phyloP scores from a whole-genome alignment of 345 rosid genomes.

The Jatropha curcas region DNA sequence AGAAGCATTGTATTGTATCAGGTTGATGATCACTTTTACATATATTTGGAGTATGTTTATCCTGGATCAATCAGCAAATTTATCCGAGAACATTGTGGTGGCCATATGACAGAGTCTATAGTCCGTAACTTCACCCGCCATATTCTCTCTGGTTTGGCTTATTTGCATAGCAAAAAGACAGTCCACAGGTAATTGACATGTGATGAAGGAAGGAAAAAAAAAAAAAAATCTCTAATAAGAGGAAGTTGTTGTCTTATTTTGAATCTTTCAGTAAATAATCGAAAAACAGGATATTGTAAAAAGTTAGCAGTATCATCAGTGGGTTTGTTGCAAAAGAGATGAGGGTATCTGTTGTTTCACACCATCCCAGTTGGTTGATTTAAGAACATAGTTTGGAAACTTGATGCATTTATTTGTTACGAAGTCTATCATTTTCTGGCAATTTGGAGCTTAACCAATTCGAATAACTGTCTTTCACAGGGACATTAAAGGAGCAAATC shows the following conservation, averaged over 20 bases:
- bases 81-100: slow-evolving; percentile 53
- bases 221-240: not conserved
- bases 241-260: not conserved
- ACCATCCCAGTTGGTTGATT: not conserved
- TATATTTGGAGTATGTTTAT: slow-evolving; percentile 63
- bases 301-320: not conserved
- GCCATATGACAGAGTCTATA: slow-evolving; percentile 58
- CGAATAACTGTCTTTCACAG: slow-evolving; percentile 33
- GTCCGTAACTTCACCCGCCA: slow-evolving; percentile 78
- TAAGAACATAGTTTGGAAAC: not conserved
- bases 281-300: not conserved
- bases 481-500: slow-evolving; percentile 81
- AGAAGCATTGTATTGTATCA: slow-evolving; percentile 25
- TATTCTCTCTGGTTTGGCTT: slow-evolving; percentile 62
- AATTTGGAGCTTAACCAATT: slow-evolving; percentile 9
- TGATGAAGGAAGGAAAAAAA: slow-evolving; percentile 1
- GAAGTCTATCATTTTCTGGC: slow-evolving; percentile 1
- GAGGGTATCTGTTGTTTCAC: not conserved
- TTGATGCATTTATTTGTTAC: slow-evolving; percentile 9
- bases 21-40: slow-evolving; percentile 65
- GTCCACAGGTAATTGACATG: slow-evolving; percentile 55
- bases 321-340: not conserved
- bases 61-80: slow-evolving; percentile 69
- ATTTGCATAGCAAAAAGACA: slow-evolving; percentile 56
- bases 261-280: slow-evolving; percentile 9